Evolutionary conservation across 306 rosid genomes (phyloP).

Genomic region (Parietaria judaica): DNA sequence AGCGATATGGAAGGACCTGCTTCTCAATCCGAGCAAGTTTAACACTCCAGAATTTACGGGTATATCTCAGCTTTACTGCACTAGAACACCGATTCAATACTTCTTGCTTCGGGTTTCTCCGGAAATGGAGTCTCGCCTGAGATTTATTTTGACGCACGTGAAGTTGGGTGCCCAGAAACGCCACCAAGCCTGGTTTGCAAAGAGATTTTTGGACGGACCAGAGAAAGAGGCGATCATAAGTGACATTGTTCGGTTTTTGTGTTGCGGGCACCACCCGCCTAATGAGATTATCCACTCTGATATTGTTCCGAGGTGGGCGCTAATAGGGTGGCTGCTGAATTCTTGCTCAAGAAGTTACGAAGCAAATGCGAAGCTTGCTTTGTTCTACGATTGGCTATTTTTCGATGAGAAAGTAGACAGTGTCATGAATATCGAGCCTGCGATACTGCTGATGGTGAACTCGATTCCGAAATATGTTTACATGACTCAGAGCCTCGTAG

Average conservation of each 20-base stretch:
- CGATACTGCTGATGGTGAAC: slow-evolving; percentile 58
- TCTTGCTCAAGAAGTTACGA: slow-evolving; percentile 39
- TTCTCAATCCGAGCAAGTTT: slow-evolving; percentile 35
- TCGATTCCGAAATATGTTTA: slow-evolving; percentile 55
- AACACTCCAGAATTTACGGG: slow-evolving; percentile 33
- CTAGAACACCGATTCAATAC: slow-evolving; percentile 47
- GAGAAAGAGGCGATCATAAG: slow-evolving; percentile 50
- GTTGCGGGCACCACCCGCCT: slow-evolving; percentile 80
- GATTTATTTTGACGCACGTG: slow-evolving; percentile 65
- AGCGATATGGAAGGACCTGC: slow-evolving; percentile 54
- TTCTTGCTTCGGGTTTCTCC: slow-evolving; percentile 58
- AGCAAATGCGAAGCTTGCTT: slow-evolving; percentile 57
- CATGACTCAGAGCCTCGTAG: slow-evolving; percentile 54
- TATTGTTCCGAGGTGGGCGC: slow-evolving; percentile 78
- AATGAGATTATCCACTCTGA: slow-evolving; percentile 80
- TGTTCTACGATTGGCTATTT: slow-evolving; percentile 88
- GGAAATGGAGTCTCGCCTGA: slow-evolving; percentile 60
- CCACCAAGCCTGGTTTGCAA: slow-evolving; percentile 63
- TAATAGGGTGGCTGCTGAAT: slow-evolving; percentile 75
- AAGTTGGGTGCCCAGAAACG: slow-evolving; percentile 62
- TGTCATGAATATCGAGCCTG: slow-evolving; percentile 86
- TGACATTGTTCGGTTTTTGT: slow-evolving; percentile 70
- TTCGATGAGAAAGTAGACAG: slow-evolving; percentile 51
- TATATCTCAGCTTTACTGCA: slow-evolving; percentile 51
- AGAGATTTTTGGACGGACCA: slow-evolving; percentile 44